Base-by-base conservation (phyloP, 306 rosid species). In the Vigna reflexopilosa region DNA sequence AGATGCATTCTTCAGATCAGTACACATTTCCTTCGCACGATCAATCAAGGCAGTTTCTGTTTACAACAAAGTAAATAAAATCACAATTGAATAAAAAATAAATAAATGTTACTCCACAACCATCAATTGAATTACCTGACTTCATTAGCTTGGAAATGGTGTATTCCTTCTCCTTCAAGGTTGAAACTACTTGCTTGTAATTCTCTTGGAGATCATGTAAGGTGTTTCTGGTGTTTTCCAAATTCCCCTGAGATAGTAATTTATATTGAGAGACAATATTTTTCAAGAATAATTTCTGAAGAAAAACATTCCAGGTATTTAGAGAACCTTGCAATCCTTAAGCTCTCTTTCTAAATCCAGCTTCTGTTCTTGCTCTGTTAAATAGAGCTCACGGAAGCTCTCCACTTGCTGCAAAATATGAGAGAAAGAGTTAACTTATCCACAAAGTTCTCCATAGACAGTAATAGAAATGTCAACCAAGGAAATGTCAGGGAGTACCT, bases 301-400 rank as follows among this genome's bases (percentile, higher is more conserved):
- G 65, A 32, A 70, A 70, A 28, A 34, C 15, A 5, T 34, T 59
- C 19, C 32, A 52, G 20, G 56, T 44, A 15, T 19, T 17, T 45
- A 12, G 20, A 44, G 58, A 67, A 90, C 98, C 93, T 86, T 88
- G 86, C 97, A 94, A 57, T 87, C 93, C 74, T 88, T 88, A 44
- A 94, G 93, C 86, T 88, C 94, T 2, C 83, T 82, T 85, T 92
- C 92, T 61, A 92, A 61, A 78, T 87, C 90, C 78, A 84, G 80
- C 82, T 88, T 94, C 84, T 86, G 89, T 77, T 94, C 97, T 88
- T 90, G 92, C 80, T 94, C 97, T 7, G 80, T 72, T 51, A 85
- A 76, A 84, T 92, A 94, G 19, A 88, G 97, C 82, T 90, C 94
- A 17, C 86, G 92, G 62, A 90, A 92, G 65, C 26, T 87, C 5